These are phyloP conservation scores for Raddia guianensis DNA, from an alignment of 176 grass and related monocot genomes.

Conservation along the genomic window DNA sequence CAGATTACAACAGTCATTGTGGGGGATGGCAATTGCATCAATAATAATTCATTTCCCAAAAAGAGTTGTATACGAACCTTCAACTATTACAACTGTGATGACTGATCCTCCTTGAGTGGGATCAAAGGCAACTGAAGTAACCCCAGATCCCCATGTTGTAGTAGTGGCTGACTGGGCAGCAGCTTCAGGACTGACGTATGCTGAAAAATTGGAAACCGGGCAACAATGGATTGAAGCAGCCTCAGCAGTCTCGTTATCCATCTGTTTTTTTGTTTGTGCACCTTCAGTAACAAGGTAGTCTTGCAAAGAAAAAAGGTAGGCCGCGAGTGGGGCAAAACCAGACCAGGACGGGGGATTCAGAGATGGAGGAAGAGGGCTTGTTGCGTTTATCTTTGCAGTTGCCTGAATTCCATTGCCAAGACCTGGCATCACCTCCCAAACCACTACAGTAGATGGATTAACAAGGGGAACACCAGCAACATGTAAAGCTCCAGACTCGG, in stretches of 20 bases:
- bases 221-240: conserved; percentile 95
- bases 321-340: conserved; percentile 77
- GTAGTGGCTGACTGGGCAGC: conserved; percentile 96
- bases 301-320: conserved; percentile 93
- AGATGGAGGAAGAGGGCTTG: conserved; percentile 72
- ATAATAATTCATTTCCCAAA: conserved; percentile 24
- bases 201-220: conserved; percentile 98
- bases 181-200: conserved; percentile 96
- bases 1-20: conserved; percentile 14
- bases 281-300: conserved; percentile 84
- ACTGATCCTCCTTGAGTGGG: conserved; percentile 89
- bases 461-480: conserved; percentile 99
- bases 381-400: conserved; percentile 81
- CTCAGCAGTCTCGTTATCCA: conserved; percentile 65
- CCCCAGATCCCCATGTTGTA: conserved; percentile 96
- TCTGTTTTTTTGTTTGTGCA: conserved; percentile 65
- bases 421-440: conserved; percentile 99
- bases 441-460: conserved; percentile 98
- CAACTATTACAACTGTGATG: conserved; percentile 94
- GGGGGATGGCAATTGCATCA: background rate
- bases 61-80: conserved; percentile 61
- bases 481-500: conserved; percentile 85
- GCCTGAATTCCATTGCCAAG: conserved; percentile 86
- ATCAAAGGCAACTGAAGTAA: conserved; percentile 99
- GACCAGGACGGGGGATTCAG: conserved; percentile 81